These are phyloP conservation scores for Phytopythium delawarense DNA, from an alignment of 352 stramenopile genomes.

Conservation along the genomic window DNA sequence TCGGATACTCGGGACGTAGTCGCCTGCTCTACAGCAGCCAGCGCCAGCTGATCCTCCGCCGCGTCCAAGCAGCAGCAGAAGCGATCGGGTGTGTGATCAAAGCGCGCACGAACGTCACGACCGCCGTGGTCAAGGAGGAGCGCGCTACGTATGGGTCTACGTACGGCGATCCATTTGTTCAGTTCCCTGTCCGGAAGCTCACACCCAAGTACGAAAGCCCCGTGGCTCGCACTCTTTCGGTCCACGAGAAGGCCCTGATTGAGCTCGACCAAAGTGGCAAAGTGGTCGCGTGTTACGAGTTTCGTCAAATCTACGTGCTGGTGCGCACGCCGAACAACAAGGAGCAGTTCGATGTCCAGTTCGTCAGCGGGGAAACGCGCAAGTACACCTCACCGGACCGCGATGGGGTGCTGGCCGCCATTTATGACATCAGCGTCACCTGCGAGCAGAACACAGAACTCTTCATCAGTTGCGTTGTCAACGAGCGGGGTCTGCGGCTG, in stretches of 20 bases:
- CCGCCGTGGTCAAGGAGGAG: slow-evolving; percentile 42
- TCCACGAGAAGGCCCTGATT: slow-evolving; percentile 68
- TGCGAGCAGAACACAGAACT: slow-evolving; percentile 70
- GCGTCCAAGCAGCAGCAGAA: slow-evolving; percentile 51
- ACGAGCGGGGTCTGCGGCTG: slow-evolving; percentile 64
- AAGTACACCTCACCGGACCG: slow-evolving; percentile 65
- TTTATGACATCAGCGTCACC: slow-evolving; percentile 78
- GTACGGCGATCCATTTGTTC: slow-evolving; percentile 53
- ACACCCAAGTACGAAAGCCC: slow-evolving; percentile 57
- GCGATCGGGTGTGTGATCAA: slow-evolving; percentile 56
- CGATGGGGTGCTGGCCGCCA: slow-evolving; percentile 66
- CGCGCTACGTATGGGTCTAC: slow-evolving; percentile 39
- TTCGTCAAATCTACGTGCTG: slow-evolving; percentile 67
- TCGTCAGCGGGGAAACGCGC: slow-evolving; percentile 49
- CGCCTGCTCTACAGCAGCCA: slow-evolving; percentile 73
- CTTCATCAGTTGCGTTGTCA: slow-evolving; percentile 63
- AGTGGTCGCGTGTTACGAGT: slow-evolving; percentile 58
- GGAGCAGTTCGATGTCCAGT: slow-evolving; percentile 75
- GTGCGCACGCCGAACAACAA: slow-evolving; percentile 39
- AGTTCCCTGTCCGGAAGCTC: slow-evolving; percentile 66
- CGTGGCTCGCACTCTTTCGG: slow-evolving; percentile 46
- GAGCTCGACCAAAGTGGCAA: slow-evolving; percentile 50
- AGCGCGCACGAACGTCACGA: slow-evolving; percentile 28
- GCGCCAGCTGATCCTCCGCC: slow-evolving; percentile 40
- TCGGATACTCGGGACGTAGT: slow-evolving; percentile 62